Evolutionary conservation across 495 filamentous ascomycete genomes (phyloP), one percentile per base, ranked within the genome.

Genomic region (Aspergillus taichungensis): DNA sequence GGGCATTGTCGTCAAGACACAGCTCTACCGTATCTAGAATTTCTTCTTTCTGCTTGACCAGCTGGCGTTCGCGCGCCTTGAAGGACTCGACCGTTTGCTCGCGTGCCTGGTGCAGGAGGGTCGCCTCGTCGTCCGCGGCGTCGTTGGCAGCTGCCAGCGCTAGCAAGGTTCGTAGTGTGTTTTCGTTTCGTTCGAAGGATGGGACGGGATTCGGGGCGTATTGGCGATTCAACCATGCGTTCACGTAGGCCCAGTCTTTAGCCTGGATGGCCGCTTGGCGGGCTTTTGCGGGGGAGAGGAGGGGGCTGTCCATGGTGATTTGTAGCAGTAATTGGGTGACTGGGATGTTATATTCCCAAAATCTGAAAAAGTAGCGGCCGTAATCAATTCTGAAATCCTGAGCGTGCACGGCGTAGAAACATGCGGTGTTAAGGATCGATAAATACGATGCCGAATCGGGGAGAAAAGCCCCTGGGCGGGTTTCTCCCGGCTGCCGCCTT

Each of bases 201-300:
- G 82, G 83, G 1, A 79, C 53, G 2, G 72, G 68, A 37, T 75
- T 74, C 1, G 84, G 79, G 6, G 72, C 64, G 56, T 83, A 89
- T 51, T 85, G 82, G 38, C 74, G 69, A 27, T 63, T 57, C 3
- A 96, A 78, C 88, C 90, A 96, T 63, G 71, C 66, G 68, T 94
- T 85, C 54, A 94, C 73, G 55, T 84, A 87, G 43, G 81, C 77
- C 90, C 89, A 96, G 70, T 95, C 88, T 58, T 87, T 86, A 38
- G 85, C 83, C 38, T 71, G 61, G 27, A 72, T 69, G 40, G 69
- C 71, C 39, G 66, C 68, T 45, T 70, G 68, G 13, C 68, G 66
- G 13, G 69, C 69, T 47, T 74, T 74, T 6, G 68, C 58, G 13
- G 71, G 71, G 11, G 71, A 74, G 39, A 66, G 47, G 18, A 73